These are phyloP conservation scores for Erigeron canadensis DNA, from an alignment of 129 eudicot species.

Conservation along the genomic window DNA sequence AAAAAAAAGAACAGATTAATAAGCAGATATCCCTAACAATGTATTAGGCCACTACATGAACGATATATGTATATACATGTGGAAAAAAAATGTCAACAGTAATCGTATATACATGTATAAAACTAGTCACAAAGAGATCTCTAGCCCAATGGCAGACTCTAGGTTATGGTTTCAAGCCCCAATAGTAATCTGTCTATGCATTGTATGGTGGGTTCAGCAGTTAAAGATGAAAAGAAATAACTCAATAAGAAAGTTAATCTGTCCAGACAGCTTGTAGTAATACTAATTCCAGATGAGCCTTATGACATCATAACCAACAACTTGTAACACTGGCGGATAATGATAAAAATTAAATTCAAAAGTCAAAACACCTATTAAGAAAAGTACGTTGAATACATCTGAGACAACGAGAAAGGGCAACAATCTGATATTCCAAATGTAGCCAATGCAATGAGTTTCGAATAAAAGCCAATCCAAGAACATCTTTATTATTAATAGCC, in stretches of 20 bases:
- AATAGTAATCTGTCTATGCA: too few species aligned
- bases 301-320: neutral
- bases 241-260: too few species aligned
- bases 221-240: too few species aligned
- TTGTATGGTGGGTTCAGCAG: too few species aligned
- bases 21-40: neutral
- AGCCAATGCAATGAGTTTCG: neutral
- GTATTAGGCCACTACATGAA: conserved; percentile 1
- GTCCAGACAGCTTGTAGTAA: neutral
- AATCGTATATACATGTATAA: too few species aligned
- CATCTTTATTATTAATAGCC: neutral
- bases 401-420: neutral
- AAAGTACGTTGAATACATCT: conserved; percentile 10
- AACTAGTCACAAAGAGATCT: too few species aligned
- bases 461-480: neutral
- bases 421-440: neutral
- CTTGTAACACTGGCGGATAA: neutral
- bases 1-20: neutral
- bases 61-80: neutral
- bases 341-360: conserved; percentile 2
- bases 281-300: neutral
- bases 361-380: neutral
- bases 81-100: too few species aligned
- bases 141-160: too few species aligned
- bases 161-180: too few species aligned